phyloP scores from a whole-genome alignment of 306 rosid genomes.

The Malus sylvestris region DNA sequence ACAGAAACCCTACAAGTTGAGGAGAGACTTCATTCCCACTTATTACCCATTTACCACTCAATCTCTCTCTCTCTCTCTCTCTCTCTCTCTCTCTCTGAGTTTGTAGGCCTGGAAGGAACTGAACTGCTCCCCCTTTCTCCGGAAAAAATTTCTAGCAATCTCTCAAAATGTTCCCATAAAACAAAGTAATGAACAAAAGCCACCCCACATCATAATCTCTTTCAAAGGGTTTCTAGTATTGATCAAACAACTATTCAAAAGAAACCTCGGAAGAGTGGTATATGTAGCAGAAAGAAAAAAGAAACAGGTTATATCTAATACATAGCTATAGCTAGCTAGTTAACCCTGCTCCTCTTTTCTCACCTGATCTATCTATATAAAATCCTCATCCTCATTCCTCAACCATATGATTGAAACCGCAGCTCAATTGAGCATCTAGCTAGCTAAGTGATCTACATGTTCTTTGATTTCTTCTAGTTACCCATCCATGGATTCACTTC shows the following conservation, averaged over 20 bases:
- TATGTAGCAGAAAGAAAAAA: background rate
- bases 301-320: background rate
- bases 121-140: constrained; percentile 25
- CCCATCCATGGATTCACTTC: constrained; percentile 43
- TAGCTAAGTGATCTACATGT: background rate
- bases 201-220: constrained; percentile 16
- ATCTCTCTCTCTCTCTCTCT: constrained; percentile 3
- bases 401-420: background rate
- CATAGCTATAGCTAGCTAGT: background rate
- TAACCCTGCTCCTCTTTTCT: background rate
- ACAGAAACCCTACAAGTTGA: constrained; percentile 44
- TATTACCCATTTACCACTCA: constrained; percentile 6
- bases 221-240: constrained; percentile 50
- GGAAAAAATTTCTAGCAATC: constrained; percentile 3
- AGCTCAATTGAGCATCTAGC: background rate
- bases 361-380: background rate
- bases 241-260: constrained; percentile 36
- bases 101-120: constrained; percentile 3
- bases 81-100: background rate
- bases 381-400: background rate
- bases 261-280: constrained; percentile 13
- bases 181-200: constrained; percentile 26
- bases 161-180: constrained; percentile 20
- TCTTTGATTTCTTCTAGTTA: background rate
- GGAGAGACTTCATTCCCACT: background rate